phyloP scores from a whole-genome alignment of 495 filamentous ascomycete genomes.

The Hypoxylon fuscum region DNA sequence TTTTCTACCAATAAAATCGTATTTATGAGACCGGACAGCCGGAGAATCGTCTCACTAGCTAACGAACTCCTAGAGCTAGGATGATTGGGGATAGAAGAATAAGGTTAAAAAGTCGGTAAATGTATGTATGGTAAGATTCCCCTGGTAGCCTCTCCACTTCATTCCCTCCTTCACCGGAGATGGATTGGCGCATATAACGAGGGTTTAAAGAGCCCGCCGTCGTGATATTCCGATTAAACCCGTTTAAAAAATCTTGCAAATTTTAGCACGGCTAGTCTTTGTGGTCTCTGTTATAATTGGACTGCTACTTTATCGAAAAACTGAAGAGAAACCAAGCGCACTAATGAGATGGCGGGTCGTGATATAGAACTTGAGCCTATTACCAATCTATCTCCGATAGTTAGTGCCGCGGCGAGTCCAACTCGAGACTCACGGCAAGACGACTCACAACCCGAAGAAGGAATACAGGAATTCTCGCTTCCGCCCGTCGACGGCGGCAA shows the following conservation, averaged over 20 bases:
- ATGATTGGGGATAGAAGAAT: conserved; percentile 12
- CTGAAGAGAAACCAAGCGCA: neutral
- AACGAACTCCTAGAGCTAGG: conserved; percentile 1
- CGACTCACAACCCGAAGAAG: conserved; percentile 12
- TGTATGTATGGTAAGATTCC: neutral
- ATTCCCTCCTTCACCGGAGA: conserved; percentile 25
- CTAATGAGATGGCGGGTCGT: conserved; percentile 19
- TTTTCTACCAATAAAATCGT: conserved; percentile 14
- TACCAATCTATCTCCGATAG: conserved; percentile 2
- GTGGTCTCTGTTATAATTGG: neutral
- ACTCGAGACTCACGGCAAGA: neutral
- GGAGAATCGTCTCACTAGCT: no score
- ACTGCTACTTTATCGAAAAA: neutral
- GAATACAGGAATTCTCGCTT: conserved; percentile 49
- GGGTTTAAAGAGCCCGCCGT: conserved; percentile 1
- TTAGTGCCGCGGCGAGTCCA: conserved; percentile 1
- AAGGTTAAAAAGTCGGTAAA: conserved; percentile 12
- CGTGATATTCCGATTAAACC: no score
- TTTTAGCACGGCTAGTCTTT: neutral
- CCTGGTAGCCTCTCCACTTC: conserved; percentile 14
- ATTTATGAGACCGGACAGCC: neutral
- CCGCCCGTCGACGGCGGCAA: conserved; percentile 64
- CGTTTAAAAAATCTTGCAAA: neutral
- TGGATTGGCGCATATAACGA: neutral
- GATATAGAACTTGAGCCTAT: conserved; percentile 32